A percentile compares a stretch with the other conserved stretches of the same genome.
Evolutionary conservation across 1,139 yeast genomes (phyloP).

Genomic region (Yamadazyma taylorii): DNA sequence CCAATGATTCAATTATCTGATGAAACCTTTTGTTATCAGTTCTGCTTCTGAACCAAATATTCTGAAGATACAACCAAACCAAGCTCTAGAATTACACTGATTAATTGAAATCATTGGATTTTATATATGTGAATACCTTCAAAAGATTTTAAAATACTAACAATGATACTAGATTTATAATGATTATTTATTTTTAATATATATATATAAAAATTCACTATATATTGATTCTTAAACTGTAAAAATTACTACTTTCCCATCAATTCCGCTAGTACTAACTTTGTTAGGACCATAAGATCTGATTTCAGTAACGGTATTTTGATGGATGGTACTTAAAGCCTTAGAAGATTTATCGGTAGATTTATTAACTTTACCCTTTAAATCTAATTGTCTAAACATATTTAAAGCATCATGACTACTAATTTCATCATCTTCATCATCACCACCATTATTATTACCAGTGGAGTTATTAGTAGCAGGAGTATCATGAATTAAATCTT

Average conservation of each 20-base stretch:
- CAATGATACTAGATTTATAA: not conserved
- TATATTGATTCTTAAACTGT: too few relatives aligned
- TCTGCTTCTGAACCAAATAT: constrained; percentile 83
- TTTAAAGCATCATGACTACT: constrained; percentile 82
- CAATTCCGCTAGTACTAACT: constrained; percentile 61
- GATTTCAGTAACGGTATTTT: constrained; percentile 81
- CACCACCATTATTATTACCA: too few relatives aligned
- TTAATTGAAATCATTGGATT: constrained; percentile 4
- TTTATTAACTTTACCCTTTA: constrained; percentile 76
- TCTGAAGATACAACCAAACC: constrained; percentile 64
- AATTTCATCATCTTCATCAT: constrained; percentile 59
- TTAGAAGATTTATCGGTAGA: constrained; percentile 36
- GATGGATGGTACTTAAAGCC: constrained; percentile 77
- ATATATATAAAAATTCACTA: too few relatives aligned
- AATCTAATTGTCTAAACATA: constrained; percentile 94
- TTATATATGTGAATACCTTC: not conserved
- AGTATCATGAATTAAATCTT: constrained; percentile 43
- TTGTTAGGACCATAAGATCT: constrained; percentile 55
- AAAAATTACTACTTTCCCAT: constrained; percentile 83
- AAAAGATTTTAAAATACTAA: not conserved
- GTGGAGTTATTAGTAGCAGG: too few relatives aligned
- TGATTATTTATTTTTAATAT: not conserved
- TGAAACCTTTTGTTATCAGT: constrained; percentile 68
- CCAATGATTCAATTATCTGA: constrained; percentile 46
- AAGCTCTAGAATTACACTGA: constrained; percentile 27